Percentiles rank a stretch among this genome's conserved stretches.
phyloP scores from a whole-genome alignment of 1,284 basidiomycete genomes.

The Sphaerobolus stellatus region DNA sequence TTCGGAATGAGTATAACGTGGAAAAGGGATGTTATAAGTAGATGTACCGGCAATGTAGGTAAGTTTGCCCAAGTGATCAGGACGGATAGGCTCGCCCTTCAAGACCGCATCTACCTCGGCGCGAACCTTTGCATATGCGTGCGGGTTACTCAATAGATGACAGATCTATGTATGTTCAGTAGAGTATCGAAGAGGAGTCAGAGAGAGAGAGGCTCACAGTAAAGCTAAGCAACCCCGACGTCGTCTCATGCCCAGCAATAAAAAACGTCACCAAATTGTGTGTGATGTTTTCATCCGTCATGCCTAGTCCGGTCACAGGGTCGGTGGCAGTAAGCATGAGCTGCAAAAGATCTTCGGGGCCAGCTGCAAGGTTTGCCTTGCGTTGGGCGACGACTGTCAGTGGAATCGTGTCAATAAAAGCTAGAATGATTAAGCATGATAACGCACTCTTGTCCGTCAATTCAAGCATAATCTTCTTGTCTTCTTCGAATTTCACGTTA shows the following conservation, averaged over 20 bases:
- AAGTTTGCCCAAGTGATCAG: constrained; percentile 42
- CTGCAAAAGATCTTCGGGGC: constrained; percentile 46
- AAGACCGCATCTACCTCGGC: constrained; percentile 47
- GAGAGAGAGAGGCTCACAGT: constrained; percentile 10
- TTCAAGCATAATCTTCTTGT: constrained; percentile 41
- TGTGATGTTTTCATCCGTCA: constrained; percentile 46
- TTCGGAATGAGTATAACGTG: too few relatives aligned
- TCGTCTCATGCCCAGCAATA: constrained; percentile 55
- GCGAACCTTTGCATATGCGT: constrained; percentile 42
- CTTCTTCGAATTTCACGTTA: constrained; percentile 40
- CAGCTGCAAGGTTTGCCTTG: constrained; percentile 36
- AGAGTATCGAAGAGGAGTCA: background rate
- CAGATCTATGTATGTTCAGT: constrained; percentile 28
- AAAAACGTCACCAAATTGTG: constrained; percentile 54
- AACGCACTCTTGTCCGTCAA: constrained; percentile 38
- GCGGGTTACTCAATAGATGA: constrained; percentile 47
- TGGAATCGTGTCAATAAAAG: background rate
- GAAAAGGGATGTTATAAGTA: too few relatives aligned
- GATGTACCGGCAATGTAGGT: constrained; percentile 42
- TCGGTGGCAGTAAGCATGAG: constrained; percentile 49
- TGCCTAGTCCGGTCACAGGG: constrained; percentile 44
- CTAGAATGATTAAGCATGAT: background rate
- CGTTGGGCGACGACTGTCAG: constrained; percentile 22
- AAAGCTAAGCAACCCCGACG: constrained; percentile 44
- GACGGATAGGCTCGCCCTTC: constrained; percentile 36